These are phyloP conservation scores for Solanum commersonii DNA, from an alignment of 257 asterid genomes.

Conservation along the genomic window DNA sequence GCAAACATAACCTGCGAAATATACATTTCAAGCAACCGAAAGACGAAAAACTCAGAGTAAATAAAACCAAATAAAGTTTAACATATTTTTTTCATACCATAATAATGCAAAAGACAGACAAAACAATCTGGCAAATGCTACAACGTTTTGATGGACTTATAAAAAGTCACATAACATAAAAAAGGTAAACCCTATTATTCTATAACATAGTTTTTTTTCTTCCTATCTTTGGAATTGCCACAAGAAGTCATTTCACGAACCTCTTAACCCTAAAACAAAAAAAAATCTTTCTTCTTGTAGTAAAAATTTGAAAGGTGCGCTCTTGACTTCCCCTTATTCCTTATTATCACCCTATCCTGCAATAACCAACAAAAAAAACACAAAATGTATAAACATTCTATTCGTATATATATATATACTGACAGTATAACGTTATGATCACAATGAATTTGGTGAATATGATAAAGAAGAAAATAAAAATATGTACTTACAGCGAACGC, in stretches of 20 bases:
- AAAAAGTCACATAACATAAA: neutral
- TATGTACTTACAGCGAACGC: neutral
- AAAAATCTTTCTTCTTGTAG: neutral
- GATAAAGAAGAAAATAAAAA: neutral
- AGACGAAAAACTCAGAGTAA: neutral
- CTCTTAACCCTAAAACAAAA: neutral
- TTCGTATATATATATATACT: neutral
- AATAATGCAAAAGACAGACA: neutral
- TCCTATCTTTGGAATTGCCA: neutral
- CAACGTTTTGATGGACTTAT: neutral
- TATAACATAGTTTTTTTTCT: neutral
- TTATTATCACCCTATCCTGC: neutral
- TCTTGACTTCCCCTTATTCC: conserved; percentile 9
- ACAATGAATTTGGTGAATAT: no score
- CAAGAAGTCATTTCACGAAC: conserved; percentile 16
- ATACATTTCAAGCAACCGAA: neutral
- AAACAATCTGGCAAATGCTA: neutral
- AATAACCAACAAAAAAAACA: neutral
- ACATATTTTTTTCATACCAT: neutral
- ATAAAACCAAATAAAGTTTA: neutral
- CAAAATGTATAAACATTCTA: neutral
- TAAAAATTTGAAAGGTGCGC: neutral
- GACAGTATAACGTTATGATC: neutral
- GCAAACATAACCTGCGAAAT: neutral
- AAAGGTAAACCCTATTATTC: neutral